Conservation (phyloP, 2,329 filamentous ascomycete genomes). For the Phoma herbarum region DNA sequence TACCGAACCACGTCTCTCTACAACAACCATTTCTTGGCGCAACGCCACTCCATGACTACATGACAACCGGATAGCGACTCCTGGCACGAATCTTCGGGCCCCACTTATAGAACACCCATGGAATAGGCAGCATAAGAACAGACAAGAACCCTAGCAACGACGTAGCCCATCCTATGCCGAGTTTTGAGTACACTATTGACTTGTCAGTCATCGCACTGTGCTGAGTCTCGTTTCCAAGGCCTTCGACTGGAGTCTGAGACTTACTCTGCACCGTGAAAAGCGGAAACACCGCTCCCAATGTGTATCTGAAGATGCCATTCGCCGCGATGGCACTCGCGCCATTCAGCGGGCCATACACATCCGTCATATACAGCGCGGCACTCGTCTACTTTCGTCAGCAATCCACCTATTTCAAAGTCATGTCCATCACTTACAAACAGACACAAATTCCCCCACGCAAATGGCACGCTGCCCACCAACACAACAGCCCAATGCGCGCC, state of each 20-base stretch:
- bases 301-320: constrained; percentile 51
- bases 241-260: background rate
- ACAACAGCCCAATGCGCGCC: constrained; percentile 62
- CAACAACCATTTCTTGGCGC: background rate
- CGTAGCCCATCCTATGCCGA: constrained; percentile 53
- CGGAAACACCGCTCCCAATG: constrained; percentile 48
- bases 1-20: too few relatives aligned
- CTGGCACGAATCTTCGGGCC: constrained; percentile 24
- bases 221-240: background rate
- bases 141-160: constrained; percentile 52
- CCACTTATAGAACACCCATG: constrained; percentile 39
- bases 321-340: constrained; percentile 49
- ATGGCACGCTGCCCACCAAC: constrained; percentile 62
- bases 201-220: background rate
- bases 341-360: constrained; percentile 46
- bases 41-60: constrained; percentile 1
- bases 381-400: constrained; percentile 28
- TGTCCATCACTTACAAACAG: constrained; percentile 61
- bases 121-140: constrained; percentile 44
- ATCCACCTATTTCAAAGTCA: background rate
- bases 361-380: constrained; percentile 40
- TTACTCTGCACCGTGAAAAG: constrained; percentile 51
- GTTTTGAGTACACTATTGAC: constrained; percentile 37
- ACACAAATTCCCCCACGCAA: constrained; percentile 68
- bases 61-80: constrained; percentile 16